Percentiles rank a stretch among this genome's conserved stretches.
Evolutionary conservation across 345 rosid species (phyloP).

Genomic region (Arabidopsis thaliana): TAIR10.1 NC_003074.8:9182501-9183000

Average conservation of each 20-base stretch:
- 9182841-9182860: constrained; percentile 1
- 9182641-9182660: constrained; percentile 13
- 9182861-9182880: constrained; percentile 58
- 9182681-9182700: constrained; percentile 38
- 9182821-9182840: background rate
- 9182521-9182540: background rate
- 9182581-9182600: background rate
- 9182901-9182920: constrained; percentile 93
- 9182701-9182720: constrained; percentile 44
- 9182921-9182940: constrained; percentile 47
- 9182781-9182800: background rate
- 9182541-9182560: constrained; percentile 8
- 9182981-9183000: background rate
- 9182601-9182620: background rate
- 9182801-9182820: background rate
- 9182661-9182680: constrained; percentile 3
- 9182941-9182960: background rate
- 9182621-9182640: background rate
- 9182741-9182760: constrained; percentile 49
- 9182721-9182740: constrained; percentile 45
- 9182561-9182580: constrained; percentile 3
- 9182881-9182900: constrained; percentile 76
- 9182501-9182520: background rate
- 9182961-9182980: background rate
- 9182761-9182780: background rate